Percentiles rank a stretch among this genome's conserved stretches.
Conservation (phyloP, 2,329 filamentous ascomycete species). For the Fusarium nurragi region DNA sequence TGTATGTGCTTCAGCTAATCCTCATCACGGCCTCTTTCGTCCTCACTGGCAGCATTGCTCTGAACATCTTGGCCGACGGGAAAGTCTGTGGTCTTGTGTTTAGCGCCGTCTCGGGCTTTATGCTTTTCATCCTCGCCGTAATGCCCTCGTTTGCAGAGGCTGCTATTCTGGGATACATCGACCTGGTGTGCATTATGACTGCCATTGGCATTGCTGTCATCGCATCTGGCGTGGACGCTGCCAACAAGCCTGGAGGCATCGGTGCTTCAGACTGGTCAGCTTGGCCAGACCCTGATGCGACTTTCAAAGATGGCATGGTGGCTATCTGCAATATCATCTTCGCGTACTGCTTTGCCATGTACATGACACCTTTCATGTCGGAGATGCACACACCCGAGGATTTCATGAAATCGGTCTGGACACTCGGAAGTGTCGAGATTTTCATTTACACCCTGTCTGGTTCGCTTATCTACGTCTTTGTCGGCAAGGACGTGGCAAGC, state of each 20-base stretch:
- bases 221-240: constrained; percentile 59
- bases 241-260: constrained; percentile 6
- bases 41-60: constrained; percentile 71
- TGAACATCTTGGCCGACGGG: constrained; percentile 68
- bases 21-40: constrained; percentile 74
- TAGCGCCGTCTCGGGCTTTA: constrained; percentile 51
- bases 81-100: constrained; percentile 53
- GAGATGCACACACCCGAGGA: constrained; percentile 56
- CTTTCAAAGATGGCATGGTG: constrained; percentile 62
- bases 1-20: constrained; percentile 67
- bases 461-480: constrained; percentile 72
- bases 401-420: constrained; percentile 60
- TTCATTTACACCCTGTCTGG: constrained; percentile 70
- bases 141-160: constrained; percentile 52
- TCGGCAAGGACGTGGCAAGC: constrained; percentile 66
- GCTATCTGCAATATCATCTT: constrained; percentile 72
- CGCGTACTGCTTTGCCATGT: constrained; percentile 65
- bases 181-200: constrained; percentile 49
- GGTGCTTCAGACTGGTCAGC: constrained; percentile 47
- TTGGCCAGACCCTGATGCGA: constrained; percentile 52
- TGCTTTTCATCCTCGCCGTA: constrained; percentile 53
- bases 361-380: constrained; percentile 57
- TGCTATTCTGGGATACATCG: constrained; percentile 41
- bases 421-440: constrained; percentile 68
- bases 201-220: constrained; percentile 72